Evolutionary conservation across 495 filamentous ascomycete genomes (phyloP), one percentile per base, ranked within the genome.

Genomic region (Peziza echinospora): DNA sequence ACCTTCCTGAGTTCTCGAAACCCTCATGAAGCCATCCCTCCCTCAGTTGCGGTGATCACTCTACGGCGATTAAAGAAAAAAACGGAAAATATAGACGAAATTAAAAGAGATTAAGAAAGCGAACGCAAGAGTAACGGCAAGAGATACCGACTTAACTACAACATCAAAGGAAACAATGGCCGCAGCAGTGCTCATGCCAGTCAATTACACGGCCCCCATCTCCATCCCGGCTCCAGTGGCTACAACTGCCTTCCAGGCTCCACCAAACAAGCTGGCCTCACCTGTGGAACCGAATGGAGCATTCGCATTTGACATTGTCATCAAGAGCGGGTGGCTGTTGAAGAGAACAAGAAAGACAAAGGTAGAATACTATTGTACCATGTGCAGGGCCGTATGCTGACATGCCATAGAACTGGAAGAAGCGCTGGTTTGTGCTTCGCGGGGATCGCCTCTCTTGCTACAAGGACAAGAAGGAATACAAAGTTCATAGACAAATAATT

Each of bases 391-490:
- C 26, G 30, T 46, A 10, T 5, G 21, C 19, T 13, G 13, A 37
- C 30, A 37, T 41, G 34, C 41, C 42, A 24, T 51, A 84, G 79
- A 63, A 76, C 47, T 97, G 89, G 89, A 92, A 92, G 63, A 69
- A 76, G 10, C 77, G 84, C 45, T 86, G 82, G 62, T 70, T 97
- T 23, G 87, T 96, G 34, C 76, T 97, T 24, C 80, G 89, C 42
- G 85, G 87, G 1, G 92, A 92, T 56, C 70, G 82, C n/a, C 72
- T 96, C 21, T 94, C 84, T 26, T 84, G 92, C 50, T 97, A 97
- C 75, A 87, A 89, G 58, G 78, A 85, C 53, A 74, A 84, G 46
- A 78, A 83, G 54, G 84, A 92, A 57, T 81, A 79, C 53, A 84
- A 87, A 58, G 72, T 97, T 6, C 77, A 82, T 21, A 79, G 84